These are phyloP conservation scores for Hypoxylon rubiginosum DNA, from an alignment of 2,329 filamentous ascomycete genomes.

Conservation along the genomic window DNA sequence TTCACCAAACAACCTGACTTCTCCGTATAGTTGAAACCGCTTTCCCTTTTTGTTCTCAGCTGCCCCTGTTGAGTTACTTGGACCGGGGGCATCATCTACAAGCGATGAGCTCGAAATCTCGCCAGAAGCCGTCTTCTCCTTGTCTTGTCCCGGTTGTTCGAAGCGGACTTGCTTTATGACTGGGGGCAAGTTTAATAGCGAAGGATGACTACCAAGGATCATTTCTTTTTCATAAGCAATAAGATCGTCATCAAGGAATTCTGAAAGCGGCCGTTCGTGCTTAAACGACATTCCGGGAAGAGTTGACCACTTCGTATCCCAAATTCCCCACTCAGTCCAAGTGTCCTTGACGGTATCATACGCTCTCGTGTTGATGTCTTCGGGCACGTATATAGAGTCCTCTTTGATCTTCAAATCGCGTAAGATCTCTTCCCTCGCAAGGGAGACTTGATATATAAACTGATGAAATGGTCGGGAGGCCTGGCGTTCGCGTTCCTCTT, in stretches of 20 bases:
- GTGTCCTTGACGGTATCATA: conserved; percentile 18
- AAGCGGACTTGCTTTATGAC: background rate
- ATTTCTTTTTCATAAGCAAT: background rate
- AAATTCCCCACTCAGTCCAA: conserved; percentile 24
- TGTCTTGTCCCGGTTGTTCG: background rate
- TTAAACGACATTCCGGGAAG: conserved; percentile 37
- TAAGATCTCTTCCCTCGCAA: conserved; percentile 18
- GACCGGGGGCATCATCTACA: too few species aligned
- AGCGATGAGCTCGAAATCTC: background rate
- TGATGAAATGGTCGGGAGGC: conserved; percentile 32
- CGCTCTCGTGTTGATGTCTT: conserved; percentile 28
- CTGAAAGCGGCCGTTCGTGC: conserved; percentile 21
- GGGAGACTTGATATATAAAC: conserved; percentile 30
- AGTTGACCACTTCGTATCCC: conserved; percentile 32
- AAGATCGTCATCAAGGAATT: background rate
- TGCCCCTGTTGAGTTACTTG: too few species aligned
- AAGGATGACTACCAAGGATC: background rate
- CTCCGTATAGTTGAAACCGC: background rate
- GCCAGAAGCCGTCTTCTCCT: background rate
- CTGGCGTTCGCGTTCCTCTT: conserved; percentile 8
- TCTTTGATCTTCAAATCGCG: background rate
- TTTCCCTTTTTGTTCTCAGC: background rate
- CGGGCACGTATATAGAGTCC: background rate
- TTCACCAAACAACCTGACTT: background rate
- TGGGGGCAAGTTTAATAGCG: background rate